Evolutionary conservation across 2,329 filamentous ascomycete genomes (phyloP).

Genomic region (Xylariaceae sp.): DNA sequence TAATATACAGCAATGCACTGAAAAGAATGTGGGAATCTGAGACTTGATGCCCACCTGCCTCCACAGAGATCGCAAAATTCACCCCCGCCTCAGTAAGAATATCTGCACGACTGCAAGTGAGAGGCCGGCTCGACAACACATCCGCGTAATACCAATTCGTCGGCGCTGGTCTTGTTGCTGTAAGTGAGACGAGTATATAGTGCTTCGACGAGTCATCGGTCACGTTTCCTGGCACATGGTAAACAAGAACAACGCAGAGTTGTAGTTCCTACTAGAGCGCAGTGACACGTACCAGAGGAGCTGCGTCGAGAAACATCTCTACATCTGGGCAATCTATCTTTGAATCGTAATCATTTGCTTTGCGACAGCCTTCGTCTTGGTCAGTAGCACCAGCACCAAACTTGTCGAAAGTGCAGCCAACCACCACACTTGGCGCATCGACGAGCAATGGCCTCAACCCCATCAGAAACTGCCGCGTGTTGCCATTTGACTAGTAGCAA

Average conservation of each 20-base stretch:
- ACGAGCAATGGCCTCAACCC: neutral
- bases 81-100: neutral
- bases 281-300: neutral
- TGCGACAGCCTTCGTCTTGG: neutral
- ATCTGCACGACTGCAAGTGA: neutral
- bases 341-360: neutral
- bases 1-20: too few species aligned
- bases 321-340: neutral
- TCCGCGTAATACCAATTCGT: neutral
- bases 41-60: neutral
- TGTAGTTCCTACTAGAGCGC: neutral
- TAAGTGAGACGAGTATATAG: neutral
- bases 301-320: neutral
- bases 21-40: neutral
- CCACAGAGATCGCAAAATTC: constrained; percentile 1
- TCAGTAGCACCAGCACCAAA: neutral
- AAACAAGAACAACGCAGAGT: neutral
- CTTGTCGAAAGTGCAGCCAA: neutral
- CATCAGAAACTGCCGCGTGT: neutral
- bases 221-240: neutral
- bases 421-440: neutral
- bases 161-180: neutral
- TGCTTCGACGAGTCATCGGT: neutral
- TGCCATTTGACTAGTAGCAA: neutral
- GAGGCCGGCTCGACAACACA: neutral